phyloP scores from a whole-genome alignment of 257 asterid species.

The Cordia subcordata region DNA sequence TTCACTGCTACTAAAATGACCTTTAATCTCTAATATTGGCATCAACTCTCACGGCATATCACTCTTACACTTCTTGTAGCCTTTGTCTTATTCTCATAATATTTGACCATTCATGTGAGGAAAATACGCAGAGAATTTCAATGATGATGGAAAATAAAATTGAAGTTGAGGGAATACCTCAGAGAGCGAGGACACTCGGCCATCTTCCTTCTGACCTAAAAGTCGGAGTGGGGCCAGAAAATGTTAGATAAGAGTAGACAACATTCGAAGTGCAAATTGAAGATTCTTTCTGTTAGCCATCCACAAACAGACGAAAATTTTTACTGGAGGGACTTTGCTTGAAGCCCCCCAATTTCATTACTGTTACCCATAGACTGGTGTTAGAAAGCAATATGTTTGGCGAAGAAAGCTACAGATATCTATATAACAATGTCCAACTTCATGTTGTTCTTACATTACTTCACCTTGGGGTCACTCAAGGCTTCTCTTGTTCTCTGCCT shows the following conservation, averaged over 20 bases:
- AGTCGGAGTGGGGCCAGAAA: conserved; percentile 6
- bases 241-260: conserved; percentile 5
- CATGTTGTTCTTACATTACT: conserved; percentile 85
- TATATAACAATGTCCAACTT: conserved; percentile 11
- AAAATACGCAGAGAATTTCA: not conserved
- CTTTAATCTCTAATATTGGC: too few relatives aligned
- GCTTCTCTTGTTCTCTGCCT: conserved; percentile 80
- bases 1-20: too few relatives aligned
- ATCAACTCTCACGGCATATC: too few relatives aligned
- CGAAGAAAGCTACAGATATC: conserved; percentile 4
- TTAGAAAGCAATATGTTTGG: not conserved
- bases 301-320: not conserved
- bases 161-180: conserved; percentile 42
- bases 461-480: conserved; percentile 97
- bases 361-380: too few relatives aligned
- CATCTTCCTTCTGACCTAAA: conserved; percentile 82
- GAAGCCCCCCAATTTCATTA: too few relatives aligned
- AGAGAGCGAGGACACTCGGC: conserved; percentile 75
- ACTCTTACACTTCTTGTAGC: too few relatives aligned
- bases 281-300: not conserved
- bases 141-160: not conserved
- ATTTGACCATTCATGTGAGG: not conserved
- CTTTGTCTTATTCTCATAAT: too few relatives aligned
- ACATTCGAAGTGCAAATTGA: not conserved
- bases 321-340: not conserved